Evolutionary conservation across 768 basidiomycete genomes (phyloP), one percentile per base, ranked within the genome.

Genomic region (Xerocomellus amylosporus): DNA sequence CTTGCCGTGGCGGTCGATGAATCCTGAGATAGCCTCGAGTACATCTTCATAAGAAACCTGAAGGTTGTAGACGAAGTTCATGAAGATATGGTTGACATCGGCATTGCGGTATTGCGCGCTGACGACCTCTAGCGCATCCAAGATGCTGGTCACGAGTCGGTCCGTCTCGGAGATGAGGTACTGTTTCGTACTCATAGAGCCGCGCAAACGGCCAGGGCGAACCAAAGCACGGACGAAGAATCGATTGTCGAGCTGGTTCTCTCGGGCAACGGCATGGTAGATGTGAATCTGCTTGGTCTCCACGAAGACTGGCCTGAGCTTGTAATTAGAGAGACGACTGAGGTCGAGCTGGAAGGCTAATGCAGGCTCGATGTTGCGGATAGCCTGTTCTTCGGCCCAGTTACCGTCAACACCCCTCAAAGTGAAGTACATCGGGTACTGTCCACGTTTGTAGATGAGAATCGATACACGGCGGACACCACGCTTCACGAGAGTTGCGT

Each of bases 91-190:
- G 72, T 98, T 98, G 77, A 93, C 94, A 68, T 98, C 96, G 4
- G 96, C 90, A 61, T 88, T 92, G 56, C 95, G 85, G 64, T 95
- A 80, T 64, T 93, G 83, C 8, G 90, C 91, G 62, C 83, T 87
- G 67, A 96, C 93, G 51, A 98, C 88, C 71, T 98, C 96, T 30
- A 98, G 81, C 3, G 95, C 90, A 71, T 99, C 97, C 58, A 99
- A 79, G 62, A 98, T 86, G 64, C 84, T 88, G 39, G 92, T 96
- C 58, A 98, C 90, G 13, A 98, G 85, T 43, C 97, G 90, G 66
- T 99, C 97, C 13, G 95, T 95, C 77, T 99, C 97, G 2, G 96
- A 97, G 61, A 99, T 90, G 67, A 99, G 88, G 75, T 98, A 99
- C 73, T 98, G 89, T n/a, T 93, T 90, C 49, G 86, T 93, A 71